Percentiles rank a stretch among this genome's conserved stretches.
phyloP scores from a whole-genome alignment of 176 grass and related monocot species.

The Ananas comosus region DNA sequence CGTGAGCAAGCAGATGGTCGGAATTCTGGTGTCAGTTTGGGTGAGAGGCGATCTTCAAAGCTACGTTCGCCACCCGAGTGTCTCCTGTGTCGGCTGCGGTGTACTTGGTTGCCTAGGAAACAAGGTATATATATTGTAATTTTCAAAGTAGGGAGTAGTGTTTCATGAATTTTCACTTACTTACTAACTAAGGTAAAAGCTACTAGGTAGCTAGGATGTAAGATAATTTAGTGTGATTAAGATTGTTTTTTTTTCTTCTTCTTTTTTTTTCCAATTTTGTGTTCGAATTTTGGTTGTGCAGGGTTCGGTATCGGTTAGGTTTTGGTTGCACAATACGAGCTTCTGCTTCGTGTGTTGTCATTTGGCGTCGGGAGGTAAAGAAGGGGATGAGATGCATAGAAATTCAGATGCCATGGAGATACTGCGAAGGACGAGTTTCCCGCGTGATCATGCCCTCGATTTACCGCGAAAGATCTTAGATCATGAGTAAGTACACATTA shows the following conservation, averaged over 20 bases:
- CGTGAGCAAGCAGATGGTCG: slow-evolving; percentile 17
- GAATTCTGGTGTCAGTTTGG: slow-evolving; percentile 19
- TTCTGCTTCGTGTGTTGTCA: slow-evolving; percentile 70
- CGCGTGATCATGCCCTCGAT: slow-evolving; percentile 27
- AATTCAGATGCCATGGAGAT: slow-evolving; percentile 59
- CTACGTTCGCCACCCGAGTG: not conserved
- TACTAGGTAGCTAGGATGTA: not conserved
- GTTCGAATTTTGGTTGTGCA: not conserved
- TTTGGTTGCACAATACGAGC: slow-evolving; percentile 54
- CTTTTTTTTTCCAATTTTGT: too few species aligned
- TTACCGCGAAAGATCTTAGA: slow-evolving; percentile 46
- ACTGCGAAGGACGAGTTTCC: slow-evolving; percentile 45
- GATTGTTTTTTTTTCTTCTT: too few species aligned
- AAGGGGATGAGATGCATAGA: slow-evolving; percentile 56
- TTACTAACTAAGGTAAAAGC: not conserved
- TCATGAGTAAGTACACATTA: slow-evolving; percentile 41
- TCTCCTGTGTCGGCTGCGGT: slow-evolving; percentile 14
- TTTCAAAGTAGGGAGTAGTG: not conserved
- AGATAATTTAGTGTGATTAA: too few species aligned
- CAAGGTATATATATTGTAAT: slow-evolving; percentile 8
- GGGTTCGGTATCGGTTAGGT: slow-evolving; percentile 49
- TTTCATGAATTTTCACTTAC: not conserved
- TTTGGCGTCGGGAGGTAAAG: slow-evolving; percentile 54
- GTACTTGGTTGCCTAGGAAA: slow-evolving; percentile 16
- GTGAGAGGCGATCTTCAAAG: not conserved